phyloP scores from a whole-genome alignment of 139 green algal genomes.

The Coelastrella sp. region DNA sequence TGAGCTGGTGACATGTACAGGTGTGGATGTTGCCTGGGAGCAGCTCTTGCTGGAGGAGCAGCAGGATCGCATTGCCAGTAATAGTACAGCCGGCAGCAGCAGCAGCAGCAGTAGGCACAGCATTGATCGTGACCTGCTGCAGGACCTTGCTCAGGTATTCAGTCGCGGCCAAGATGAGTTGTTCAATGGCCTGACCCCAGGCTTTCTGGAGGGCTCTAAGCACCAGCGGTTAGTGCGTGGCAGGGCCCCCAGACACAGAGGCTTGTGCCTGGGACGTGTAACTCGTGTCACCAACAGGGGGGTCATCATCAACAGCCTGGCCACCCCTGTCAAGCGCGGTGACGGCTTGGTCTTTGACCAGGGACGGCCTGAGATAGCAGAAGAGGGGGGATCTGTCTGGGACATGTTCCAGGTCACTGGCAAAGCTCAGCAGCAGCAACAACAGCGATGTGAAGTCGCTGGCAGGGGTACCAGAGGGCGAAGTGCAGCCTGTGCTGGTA shows the following conservation, averaged over 20 bases:
- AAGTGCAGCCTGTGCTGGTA: not conserved
- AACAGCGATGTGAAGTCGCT: not conserved
- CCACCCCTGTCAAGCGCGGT: constrained; percentile 66
- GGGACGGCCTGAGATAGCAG: constrained; percentile 64
- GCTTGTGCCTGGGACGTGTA: constrained; percentile 68
- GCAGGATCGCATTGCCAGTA: constrained; percentile 30
- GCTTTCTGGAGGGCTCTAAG: constrained; percentile 79
- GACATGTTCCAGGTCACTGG: not conserved
- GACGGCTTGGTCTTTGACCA: constrained; percentile 87
- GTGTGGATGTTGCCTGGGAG: constrained; percentile 82
- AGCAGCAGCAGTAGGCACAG: constrained; percentile 41
- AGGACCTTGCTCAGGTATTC: constrained; percentile 76
- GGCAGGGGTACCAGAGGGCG: not conserved
- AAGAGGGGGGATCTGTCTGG: constrained; percentile 74
- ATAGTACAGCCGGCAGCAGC: constrained; percentile 25
- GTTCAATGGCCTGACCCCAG: constrained; percentile 75
- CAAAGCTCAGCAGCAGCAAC: not conserved
- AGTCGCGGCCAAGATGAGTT: constrained; percentile 82
- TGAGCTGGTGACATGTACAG: not conserved
- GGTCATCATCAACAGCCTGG: constrained; percentile 41
- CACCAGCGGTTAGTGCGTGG: constrained; percentile 87
- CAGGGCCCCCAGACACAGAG: constrained; percentile 75
- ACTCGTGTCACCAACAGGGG: constrained; percentile 19
- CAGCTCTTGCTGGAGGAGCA: constrained; percentile 45
- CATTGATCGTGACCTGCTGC: not conserved